Percentiles rank a stretch among this genome's conserved stretches.
phyloP scores from a whole-genome alignment of 208 protist genomes.

The Leishmania mexicana region DNA sequence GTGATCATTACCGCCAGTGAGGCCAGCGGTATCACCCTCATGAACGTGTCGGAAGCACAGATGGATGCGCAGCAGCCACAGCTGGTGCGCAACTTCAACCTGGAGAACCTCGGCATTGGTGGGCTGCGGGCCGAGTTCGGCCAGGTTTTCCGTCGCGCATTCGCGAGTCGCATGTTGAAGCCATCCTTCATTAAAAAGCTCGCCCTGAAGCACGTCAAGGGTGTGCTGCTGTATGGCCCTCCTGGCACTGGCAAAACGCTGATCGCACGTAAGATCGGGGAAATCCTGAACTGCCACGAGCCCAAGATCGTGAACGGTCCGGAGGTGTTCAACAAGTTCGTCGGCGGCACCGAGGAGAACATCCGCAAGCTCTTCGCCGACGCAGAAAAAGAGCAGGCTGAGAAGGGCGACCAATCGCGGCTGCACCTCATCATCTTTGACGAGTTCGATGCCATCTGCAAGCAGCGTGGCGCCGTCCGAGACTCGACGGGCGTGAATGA shows the following conservation, averaged over 20 bases:
- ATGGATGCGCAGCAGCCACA: constrained; percentile 81
- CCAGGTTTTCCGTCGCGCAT: constrained; percentile 98
- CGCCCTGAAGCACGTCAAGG: constrained; percentile 98
- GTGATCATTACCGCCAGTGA: constrained; percentile 51
- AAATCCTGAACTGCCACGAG: constrained; percentile 98
- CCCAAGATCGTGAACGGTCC: constrained; percentile 98
- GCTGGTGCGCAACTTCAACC: constrained; percentile 86
- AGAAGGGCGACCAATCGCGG: constrained; percentile 94
- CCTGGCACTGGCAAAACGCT: constrained; percentile 99
- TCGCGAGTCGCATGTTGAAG: constrained; percentile 98
- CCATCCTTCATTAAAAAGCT: constrained; percentile 95
- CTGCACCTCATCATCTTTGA: constrained; percentile 99
- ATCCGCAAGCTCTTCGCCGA: constrained; percentile 99
- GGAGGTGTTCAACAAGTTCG: constrained; percentile 99
- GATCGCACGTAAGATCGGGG: constrained; percentile 99
- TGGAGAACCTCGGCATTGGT: constrained; percentile 96
- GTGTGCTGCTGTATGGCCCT: constrained; percentile 98
- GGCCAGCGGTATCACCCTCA: constrained; percentile 73
- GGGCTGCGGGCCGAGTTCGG: constrained; percentile 96
- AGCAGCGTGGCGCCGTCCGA: constrained; percentile 92
- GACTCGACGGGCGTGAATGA: constrained; percentile 97
- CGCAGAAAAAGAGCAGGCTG: constrained; percentile 95
- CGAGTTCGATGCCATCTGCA: constrained; percentile 99
- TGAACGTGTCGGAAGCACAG: constrained; percentile 77
- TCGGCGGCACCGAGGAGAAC: constrained; percentile 99